Evolutionary conservation across 2,329 filamentous ascomycete genomes (phyloP).

Genomic region (Aspergillus unguis): DNA sequence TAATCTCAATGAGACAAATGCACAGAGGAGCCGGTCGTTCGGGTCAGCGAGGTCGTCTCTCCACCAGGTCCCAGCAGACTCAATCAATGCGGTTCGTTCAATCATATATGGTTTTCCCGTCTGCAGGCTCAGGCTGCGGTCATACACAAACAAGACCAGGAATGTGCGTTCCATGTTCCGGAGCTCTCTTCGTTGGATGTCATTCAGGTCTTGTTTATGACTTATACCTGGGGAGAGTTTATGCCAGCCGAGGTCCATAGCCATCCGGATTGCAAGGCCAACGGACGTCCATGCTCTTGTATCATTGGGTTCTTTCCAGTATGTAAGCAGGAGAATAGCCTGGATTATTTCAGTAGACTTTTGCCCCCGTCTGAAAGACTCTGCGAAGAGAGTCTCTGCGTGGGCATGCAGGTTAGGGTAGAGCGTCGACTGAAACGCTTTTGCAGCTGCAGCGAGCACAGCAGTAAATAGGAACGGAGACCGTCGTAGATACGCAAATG

Average conservation of each 20-base stretch:
- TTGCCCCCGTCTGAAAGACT: not conserved
- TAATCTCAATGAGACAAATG: not conserved
- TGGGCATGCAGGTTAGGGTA: not conserved
- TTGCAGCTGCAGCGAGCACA: not conserved
- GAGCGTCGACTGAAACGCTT: not conserved
- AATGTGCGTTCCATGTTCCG: not conserved
- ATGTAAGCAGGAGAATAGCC: not conserved
- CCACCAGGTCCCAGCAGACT: not conserved
- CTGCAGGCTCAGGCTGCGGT: not conserved
- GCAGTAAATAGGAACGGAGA: not conserved
- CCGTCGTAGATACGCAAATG: not conserved
- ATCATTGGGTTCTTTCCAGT: conserved; percentile 1
- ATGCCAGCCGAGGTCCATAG: not conserved
- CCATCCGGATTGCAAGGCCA: conserved; percentile 1
- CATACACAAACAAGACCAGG: not conserved
- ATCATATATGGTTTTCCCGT: not conserved
- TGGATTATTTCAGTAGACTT: not conserved
- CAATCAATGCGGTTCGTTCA: not conserved
- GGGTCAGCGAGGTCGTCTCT: not conserved
- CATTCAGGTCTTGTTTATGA: not conserved
- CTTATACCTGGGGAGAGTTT: not conserved
- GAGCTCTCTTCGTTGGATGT: not conserved
- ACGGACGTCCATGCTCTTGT: not conserved
- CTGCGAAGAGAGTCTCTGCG: not conserved
- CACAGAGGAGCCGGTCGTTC: not conserved